Base-by-base conservation (phyloP, 805 yeast genomes). In the Candida koratica region DNA sequence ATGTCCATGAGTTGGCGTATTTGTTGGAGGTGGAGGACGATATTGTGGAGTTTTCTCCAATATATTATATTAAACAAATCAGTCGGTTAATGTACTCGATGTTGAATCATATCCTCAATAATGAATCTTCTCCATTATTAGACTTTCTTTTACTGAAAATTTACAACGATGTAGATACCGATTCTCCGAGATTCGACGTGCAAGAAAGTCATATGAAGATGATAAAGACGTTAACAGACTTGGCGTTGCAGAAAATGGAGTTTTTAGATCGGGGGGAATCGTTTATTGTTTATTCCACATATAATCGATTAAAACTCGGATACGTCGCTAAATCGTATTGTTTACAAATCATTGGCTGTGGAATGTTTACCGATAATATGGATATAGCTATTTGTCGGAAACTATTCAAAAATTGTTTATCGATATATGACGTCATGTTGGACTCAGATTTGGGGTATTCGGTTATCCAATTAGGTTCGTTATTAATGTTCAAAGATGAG, bases 301-400 rank as follows among this genome's bases (percentile, higher is more conserved):
- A 58, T 24, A 61, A 64, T 25, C 60, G 81, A 27, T 57, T 77
- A 32, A 63, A 61, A 25, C 53, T 72, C 16, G 81, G 81, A 0
- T 71, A 75, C 45, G 49, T 61, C 17, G 66, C 81, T n/a, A 80
- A 81, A 52, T 59, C 76, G 16, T 53, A 60, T 36, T 73, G 75
- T 15, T 58, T 84, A 22, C 81, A 82, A 51, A 69, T 80, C n/a
- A 67, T 84, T 6, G 71, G 78, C 5, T 70, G 77, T 32, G 81
- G 83, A 7, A 61, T 69, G 37, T 56, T 68, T 18, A 60, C 71
- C 15, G 75, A 73, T 16, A 57, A 66, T 26, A 61, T 73, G 24
- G 67, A 68, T 12, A 48, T 66, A n/a, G 66, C 64, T 0, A 56
- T 60, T 4, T 69, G 78, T 20, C 58, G 67, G 22, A 55, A 64